Percentiles rank a stretch among this genome's conserved stretches.
phyloP scores from a whole-genome alignment of 495 filamentous ascomycete species.

The Neurospora intermedia region DNA sequence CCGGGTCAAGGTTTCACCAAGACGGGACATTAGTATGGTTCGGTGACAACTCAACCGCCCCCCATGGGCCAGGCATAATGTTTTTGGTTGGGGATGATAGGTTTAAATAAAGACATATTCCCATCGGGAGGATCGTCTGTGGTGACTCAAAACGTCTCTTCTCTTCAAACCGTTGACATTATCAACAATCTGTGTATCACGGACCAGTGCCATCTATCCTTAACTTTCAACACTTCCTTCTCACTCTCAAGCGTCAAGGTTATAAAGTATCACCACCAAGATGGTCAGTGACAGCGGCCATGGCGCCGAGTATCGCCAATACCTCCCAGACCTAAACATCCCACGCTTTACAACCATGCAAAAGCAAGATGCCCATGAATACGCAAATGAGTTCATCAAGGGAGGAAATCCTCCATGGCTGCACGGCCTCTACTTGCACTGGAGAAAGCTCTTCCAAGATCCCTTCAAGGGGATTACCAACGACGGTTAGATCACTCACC shows the following conservation, averaged over 20 bases:
- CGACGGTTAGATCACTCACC: slow-evolving; percentile 39
- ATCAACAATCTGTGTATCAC: neutral
- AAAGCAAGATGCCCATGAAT: slow-evolving; percentile 52
- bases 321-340: slow-evolving; percentile 49
- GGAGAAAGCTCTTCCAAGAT: slow-evolving; percentile 53
- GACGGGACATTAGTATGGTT: neutral
- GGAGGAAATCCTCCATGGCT: slow-evolving; percentile 55
- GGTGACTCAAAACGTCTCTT: neutral
- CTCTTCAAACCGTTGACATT: neutral
- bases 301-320: slow-evolving; percentile 20
- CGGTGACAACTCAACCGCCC: neutral
- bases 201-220: neutral
- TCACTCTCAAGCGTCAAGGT: neutral
- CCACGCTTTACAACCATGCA: slow-evolving; percentile 53
- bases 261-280: neutral
- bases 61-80: neutral
- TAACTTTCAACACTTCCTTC: neutral
- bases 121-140: neutral
- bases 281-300: neutral
- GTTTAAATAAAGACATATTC: neutral
- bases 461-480: slow-evolving; percentile 62
- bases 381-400: slow-evolving; percentile 50
- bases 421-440: slow-evolving; percentile 54
- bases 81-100: neutral
- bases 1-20: neutral